Evolutionary conservation across 1,284 basidiomycete species (phyloP), one percentile per base, ranked within the genome.

Genomic region (Termitomyces sp.): DNA sequence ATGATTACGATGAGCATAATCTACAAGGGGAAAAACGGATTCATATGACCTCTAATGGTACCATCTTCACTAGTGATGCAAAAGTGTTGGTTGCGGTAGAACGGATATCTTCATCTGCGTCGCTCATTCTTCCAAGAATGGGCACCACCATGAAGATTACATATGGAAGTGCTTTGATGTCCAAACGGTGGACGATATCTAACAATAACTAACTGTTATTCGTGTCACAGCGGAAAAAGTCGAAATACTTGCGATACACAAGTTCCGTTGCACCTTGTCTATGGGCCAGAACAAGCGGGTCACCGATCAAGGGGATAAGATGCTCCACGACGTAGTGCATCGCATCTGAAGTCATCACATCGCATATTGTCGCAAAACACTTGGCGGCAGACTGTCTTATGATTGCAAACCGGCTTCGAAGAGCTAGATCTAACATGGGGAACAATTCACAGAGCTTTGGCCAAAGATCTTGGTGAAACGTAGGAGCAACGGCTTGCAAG

Each of bases 1-100:
- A 31, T 24, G 13, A 10, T 41, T 28, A 7, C n/a, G 10, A 45
- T 41, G 14, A 37, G 60, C 45, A 30, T 52, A 14, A 34, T 3
- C 28, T 11, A 48, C 3, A n/a, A n/a, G 3, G 6, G 24, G 33
- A n/a, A 35, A 30, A 40, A 24, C 41, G 14, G 7, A 44, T 2
- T 33, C 26, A 11, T 56, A 76, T 59, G 55, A 92, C 91, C 79
- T 99, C 97, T 0, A 99, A 79, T 3, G 97, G 97, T 5, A 99
- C 93, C 88, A 99, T 96, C 76, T 99, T 98, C 61, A 99, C 91
- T n/a, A 99, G 75, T 2, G 93, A 90, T 0, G 97, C 97, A 67
- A 99, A 99, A 0, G 95, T 97, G 64, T 94, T 94, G 7, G 97
- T 98, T 0, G 97, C 89, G 5, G 93, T 85, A 35, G 96, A 83